phyloP scores from a whole-genome alignment of 2,329 filamentous ascomycete species.

The Cercospora berteroae region DNA sequence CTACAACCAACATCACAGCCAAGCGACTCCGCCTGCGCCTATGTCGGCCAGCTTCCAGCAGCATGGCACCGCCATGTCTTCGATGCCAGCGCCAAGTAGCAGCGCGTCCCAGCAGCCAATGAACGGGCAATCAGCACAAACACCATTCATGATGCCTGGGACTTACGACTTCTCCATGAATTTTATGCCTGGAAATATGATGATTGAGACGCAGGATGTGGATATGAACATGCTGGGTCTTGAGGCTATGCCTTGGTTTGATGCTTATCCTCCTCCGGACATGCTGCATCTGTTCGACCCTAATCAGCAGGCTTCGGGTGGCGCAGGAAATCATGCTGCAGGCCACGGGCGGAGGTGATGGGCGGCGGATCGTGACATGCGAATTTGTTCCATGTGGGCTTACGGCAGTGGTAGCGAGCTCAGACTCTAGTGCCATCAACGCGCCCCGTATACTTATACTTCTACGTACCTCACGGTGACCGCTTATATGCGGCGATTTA shows the following conservation, averaged over 20 bases:
- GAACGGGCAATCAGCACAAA: constrained; percentile 21
- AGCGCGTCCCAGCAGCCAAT: constrained; percentile 16
- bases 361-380: not conserved
- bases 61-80: constrained; percentile 9
- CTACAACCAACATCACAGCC: constrained; percentile 33
- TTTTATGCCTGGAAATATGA: constrained; percentile 53
- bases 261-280: constrained; percentile 59
- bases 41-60: constrained; percentile 12
- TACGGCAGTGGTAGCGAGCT: not conserved
- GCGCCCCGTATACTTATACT: not conserved
- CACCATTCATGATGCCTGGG: constrained; percentile 2
- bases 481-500: constrained; percentile 1
- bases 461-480: not conserved
- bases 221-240: constrained; percentile 68
- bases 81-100: constrained; percentile 12
- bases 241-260: constrained; percentile 73
- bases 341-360: constrained; percentile 2
- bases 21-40: constrained; percentile 15
- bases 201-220: constrained; percentile 74
- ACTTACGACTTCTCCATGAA: constrained; percentile 19
- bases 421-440: not conserved
- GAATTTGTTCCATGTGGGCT: not conserved
- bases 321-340: constrained; percentile 11
- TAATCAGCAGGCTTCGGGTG: constrained; percentile 9
- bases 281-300: constrained; percentile 30